phyloP scores from a whole-genome alignment of 179 eudicot species.

The Amaranthus tricolor region DNA sequence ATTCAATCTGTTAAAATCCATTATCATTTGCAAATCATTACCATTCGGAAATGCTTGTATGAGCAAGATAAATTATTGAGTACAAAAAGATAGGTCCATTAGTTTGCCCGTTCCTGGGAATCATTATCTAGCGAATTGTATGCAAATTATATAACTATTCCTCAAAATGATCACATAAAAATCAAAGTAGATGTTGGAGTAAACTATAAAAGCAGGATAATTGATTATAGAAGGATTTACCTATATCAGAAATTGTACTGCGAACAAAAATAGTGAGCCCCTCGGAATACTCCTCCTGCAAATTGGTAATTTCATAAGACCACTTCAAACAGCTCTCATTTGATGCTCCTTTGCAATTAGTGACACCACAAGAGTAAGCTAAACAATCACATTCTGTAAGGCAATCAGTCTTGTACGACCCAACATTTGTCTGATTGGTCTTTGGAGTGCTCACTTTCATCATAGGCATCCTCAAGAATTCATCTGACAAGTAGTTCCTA shows the following conservation, averaged over 20 bases:
- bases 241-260: constrained; percentile 19
- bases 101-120: no score
- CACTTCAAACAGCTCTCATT: constrained; percentile 28
- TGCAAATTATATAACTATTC: no score
- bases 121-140: no score
- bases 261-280: constrained; percentile 26
- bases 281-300: constrained; percentile 28
- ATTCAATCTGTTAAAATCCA: no score
- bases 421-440: not conserved
- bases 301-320: constrained; percentile 6
- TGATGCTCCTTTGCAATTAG: not conserved
- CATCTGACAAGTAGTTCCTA: not conserved
- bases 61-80: no score
- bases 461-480: constrained; percentile 27
- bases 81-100: no score
- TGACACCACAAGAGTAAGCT: constrained; percentile 32
- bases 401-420: constrained; percentile 27
- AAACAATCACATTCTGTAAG: constrained; percentile 15
- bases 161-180: no score
- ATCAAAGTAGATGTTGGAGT: no score
- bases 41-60: no score
- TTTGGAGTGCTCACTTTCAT: constrained; percentile 15
- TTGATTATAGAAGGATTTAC: constrained; percentile 12
- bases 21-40: no score
- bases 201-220: no score